These are phyloP conservation scores for Oleoguttula mirabilis DNA, from an alignment of 495 filamentous ascomycete genomes.

Conservation along the genomic window DNA sequence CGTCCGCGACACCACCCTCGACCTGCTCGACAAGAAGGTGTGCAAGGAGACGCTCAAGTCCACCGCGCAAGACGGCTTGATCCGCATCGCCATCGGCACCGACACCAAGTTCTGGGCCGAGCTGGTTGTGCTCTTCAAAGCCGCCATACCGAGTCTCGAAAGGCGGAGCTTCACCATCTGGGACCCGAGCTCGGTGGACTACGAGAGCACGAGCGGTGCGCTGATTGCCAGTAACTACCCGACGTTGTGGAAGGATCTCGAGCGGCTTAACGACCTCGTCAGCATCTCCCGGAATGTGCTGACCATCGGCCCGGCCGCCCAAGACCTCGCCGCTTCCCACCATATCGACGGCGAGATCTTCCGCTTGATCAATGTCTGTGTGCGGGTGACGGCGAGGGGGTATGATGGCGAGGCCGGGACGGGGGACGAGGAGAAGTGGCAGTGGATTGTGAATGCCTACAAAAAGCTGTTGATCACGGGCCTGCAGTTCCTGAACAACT, in stretches of 20 bases:
- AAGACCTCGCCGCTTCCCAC: conserved; percentile 72
- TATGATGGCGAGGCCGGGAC: conserved; percentile 70
- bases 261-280: conserved; percentile 72
- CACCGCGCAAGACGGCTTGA: conserved; percentile 12
- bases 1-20: conserved; percentile 25
- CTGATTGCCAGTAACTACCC: conserved; percentile 71
- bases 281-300: conserved; percentile 76
- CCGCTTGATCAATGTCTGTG: conserved; percentile 68
- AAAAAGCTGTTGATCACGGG: conserved; percentile 84
- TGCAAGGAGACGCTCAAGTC: conserved; percentile 25
- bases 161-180: conserved; percentile 26
- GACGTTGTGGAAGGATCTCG: conserved; percentile 65
- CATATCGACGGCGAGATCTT: conserved; percentile 74
- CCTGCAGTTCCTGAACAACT: conserved; percentile 84
- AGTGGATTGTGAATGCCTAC: conserved; percentile 50
- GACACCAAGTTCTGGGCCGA: conserved; percentile 27
- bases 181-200: conserved; percentile 28
- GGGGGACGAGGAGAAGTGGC: conserved; percentile 54
- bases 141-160: conserved; percentile 29
- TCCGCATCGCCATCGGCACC: conserved; percentile 22
- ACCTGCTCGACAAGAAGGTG: conserved; percentile 24
- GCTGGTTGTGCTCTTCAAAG: conserved; percentile 23
- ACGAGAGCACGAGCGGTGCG: conserved; percentile 25
- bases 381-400: conserved; percentile 76
- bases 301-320: conserved; percentile 66